A percentile compares a stretch with the other conserved stretches of the same genome.
Conservation (phyloP, 73 alveolate species). For the Durusdinium trenchii region DNA sequence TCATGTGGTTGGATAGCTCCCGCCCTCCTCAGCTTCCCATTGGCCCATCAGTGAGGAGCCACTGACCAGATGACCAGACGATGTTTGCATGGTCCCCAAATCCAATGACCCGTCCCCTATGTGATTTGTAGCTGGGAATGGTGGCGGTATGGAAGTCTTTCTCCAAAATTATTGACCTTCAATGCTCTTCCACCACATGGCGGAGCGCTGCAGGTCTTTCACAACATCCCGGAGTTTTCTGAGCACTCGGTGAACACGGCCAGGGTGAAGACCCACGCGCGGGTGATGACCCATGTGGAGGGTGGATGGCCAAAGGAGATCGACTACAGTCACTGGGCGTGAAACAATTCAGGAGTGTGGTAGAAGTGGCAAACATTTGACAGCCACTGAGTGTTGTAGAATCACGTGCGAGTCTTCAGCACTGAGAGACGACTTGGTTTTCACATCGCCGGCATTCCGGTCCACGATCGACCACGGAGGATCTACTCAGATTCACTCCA, state of each 20-base stretch:
- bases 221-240: constrained; percentile 97
- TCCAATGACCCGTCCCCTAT: no score
- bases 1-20: no score
- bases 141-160: background rate
- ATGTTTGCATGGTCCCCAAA: no score
- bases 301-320: constrained; percentile 97
- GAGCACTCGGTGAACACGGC: constrained; percentile 98
- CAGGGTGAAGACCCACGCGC: constrained; percentile 97
- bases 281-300: constrained; percentile 97
- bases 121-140: no score
- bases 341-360: no score
- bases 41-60: no score
- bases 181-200: no score
- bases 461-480: background rate
- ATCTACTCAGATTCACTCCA: no score
- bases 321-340: constrained; percentile 73
- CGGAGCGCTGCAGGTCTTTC: constrained; percentile 68
- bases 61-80: no score
- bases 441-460: background rate
- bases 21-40: no score
- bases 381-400: background rate
- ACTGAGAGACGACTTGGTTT: background rate
- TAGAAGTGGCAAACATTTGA: no score
- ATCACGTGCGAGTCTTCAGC: background rate
- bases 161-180: no score